Evolutionary conservation across 495 filamentous ascomycete genomes (phyloP).

Genomic region (Pseudevernia furfuracea): DNA sequence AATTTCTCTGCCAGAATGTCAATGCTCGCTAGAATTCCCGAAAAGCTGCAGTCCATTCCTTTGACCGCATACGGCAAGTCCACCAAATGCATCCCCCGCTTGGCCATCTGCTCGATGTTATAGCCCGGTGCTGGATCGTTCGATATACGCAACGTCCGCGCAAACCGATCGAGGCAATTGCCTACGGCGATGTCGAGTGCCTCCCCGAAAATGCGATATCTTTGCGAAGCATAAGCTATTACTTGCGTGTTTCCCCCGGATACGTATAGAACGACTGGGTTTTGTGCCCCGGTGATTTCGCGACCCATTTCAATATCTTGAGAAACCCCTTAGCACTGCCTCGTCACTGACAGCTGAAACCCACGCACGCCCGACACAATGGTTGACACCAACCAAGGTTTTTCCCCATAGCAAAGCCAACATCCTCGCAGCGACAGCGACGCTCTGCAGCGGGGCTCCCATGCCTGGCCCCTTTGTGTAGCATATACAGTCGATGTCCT

Average conservation of each 20-base stretch:
- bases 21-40: slow-evolving; percentile 75
- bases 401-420: slow-evolving; percentile 81
- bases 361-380: slow-evolving; percentile 68
- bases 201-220: slow-evolving; percentile 97
- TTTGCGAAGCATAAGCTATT: slow-evolving; percentile 87
- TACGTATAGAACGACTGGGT: slow-evolving; percentile 94
- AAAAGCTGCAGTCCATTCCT: slow-evolving; percentile 96
- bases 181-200: slow-evolving; percentile 95
- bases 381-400: slow-evolving; percentile 84
- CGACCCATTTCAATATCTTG: slow-evolving; percentile 89
- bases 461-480: slow-evolving; percentile 94
- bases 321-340: not conserved
- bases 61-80: slow-evolving; percentile 95
- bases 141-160: slow-evolving; percentile 76
- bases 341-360: not conserved
- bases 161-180: slow-evolving; percentile 95
- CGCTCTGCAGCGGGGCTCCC: slow-evolving; percentile 87
- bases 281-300: slow-evolving; percentile 80
- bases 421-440: slow-evolving; percentile 78
- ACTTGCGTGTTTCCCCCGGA: slow-evolving; percentile 97
- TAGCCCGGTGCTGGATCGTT: slow-evolving; percentile 97
- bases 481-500: slow-evolving; percentile 82
- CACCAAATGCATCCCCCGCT: slow-evolving; percentile 62
- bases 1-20: slow-evolving; percentile 62
- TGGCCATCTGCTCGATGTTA: slow-evolving; percentile 95